phyloP scores from a whole-genome alignment of 1,139 yeast species.

The Geotrichum cucujoidarum region DNA sequence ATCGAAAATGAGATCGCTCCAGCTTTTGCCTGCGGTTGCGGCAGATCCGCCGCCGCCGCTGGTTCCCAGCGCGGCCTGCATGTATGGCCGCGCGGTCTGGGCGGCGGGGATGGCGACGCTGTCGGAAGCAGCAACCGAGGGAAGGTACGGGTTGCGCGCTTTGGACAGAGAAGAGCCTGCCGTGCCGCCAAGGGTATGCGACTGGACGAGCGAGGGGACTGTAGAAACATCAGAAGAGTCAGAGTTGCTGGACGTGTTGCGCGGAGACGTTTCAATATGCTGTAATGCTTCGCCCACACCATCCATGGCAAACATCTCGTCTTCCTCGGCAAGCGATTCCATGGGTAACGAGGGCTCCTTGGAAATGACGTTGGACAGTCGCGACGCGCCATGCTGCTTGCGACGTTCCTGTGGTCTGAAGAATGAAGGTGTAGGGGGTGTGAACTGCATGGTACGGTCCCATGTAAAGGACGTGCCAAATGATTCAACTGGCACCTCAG shows the following conservation, averaged over 20 bases:
- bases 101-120: slow-evolving; percentile 10
- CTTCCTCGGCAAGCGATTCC: slow-evolving; percentile 17
- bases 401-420: slow-evolving; percentile 17
- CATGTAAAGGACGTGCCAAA: slow-evolving; percentile 24
- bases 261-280: slow-evolving; percentile 21
- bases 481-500: slow-evolving; percentile 12
- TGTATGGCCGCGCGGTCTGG: neutral
- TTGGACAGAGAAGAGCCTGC: neutral
- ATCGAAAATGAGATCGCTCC: slow-evolving; percentile 35
- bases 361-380: slow-evolving; percentile 20
- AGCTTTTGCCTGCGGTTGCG: slow-evolving; percentile 35
- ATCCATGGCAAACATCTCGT: slow-evolving; percentile 32
- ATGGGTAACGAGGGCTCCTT: slow-evolving; percentile 9
- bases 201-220: slow-evolving; percentile 32
- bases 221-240: slow-evolving; percentile 27
- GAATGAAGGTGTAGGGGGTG: slow-evolving; percentile 32
- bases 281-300: slow-evolving; percentile 21
- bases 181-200: neutral
- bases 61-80: neutral
- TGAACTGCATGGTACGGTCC: slow-evolving; percentile 38
- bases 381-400: slow-evolving; percentile 17
- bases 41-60: neutral
- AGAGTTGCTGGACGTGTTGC: slow-evolving; percentile 14
- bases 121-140: slow-evolving; percentile 3
- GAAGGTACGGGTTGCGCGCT: neutral